Evolutionary conservation across 768 basidiomycete species (phyloP).

Genomic region (Holtermannia corniformis): DNA sequence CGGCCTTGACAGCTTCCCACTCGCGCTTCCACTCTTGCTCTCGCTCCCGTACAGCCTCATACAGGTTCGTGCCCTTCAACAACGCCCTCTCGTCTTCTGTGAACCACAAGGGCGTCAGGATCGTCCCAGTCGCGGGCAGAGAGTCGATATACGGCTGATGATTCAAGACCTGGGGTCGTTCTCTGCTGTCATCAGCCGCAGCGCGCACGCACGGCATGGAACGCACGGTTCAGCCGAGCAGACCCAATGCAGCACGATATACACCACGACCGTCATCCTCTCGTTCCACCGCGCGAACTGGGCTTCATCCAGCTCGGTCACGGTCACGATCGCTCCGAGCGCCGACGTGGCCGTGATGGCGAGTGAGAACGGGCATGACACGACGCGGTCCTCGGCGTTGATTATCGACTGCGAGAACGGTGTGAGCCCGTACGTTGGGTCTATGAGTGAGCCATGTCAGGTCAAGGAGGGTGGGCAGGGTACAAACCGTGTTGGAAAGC

Average conservation of each 20-base stretch:
- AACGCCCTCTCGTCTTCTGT: constrained; percentile 53
- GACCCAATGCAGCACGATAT: constrained; percentile 37
- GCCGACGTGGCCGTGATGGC: constrained; percentile 37
- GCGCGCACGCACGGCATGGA: not conserved
- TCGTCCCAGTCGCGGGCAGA: constrained; percentile 52
- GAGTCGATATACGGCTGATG: constrained; percentile 56
- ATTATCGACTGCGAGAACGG: constrained; percentile 22
- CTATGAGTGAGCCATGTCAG: constrained; percentile 1
- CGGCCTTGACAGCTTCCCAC: constrained; percentile 51
- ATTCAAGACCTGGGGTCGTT: constrained; percentile 14
- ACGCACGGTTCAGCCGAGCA: constrained; percentile 1
- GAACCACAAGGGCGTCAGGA: constrained; percentile 70
- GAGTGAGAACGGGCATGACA: constrained; percentile 39
- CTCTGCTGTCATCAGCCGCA: not conserved
- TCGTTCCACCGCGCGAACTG: constrained; percentile 29
- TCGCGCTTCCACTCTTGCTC: constrained; percentile 55
- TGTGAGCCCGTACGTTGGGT: constrained; percentile 25
- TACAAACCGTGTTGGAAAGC: not conserved
- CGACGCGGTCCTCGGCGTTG: constrained; percentile 15
- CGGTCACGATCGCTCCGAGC: constrained; percentile 12
- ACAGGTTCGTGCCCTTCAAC: constrained; percentile 70
- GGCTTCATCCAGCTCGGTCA: not conserved
- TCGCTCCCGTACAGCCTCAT: constrained; percentile 65
- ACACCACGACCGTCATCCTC: constrained; percentile 30
- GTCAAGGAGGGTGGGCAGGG: not conserved